These are phyloP conservation scores for Apocynum venetum DNA, from an alignment of 257 asterid genomes.

Conservation along the genomic window DNA sequence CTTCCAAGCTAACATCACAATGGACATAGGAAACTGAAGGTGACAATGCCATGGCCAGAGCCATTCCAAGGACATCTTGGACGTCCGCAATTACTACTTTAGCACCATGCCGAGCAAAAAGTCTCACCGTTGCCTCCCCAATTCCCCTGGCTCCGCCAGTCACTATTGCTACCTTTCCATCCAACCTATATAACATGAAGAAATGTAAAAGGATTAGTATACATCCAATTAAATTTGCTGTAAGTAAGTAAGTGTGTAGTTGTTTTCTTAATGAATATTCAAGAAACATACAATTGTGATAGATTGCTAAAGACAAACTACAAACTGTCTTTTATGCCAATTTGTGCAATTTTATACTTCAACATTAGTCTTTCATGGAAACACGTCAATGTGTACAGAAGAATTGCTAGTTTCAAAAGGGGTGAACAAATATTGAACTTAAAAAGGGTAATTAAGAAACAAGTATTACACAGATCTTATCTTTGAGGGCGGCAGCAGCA, in stretches of 20 bases:
- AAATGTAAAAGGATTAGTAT: background rate
- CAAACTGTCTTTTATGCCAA: too few species aligned
- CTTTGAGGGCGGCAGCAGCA: too few species aligned
- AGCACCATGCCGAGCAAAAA: constrained; percentile 67
- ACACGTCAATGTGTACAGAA: too few species aligned
- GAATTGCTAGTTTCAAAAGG: too few species aligned
- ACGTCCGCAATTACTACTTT: constrained; percentile 64
- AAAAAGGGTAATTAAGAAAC: background rate
- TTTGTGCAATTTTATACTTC: too few species aligned
- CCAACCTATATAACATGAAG: constrained; percentile 39
- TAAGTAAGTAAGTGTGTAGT: too few species aligned
- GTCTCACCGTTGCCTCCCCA: constrained; percentile 72
- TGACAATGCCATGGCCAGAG: constrained; percentile 36
- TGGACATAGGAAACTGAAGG: constrained; percentile 39
- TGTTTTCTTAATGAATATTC: background rate
- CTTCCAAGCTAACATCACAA: constrained; percentile 66
- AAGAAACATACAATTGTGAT: background rate
- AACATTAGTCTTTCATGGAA: too few species aligned
- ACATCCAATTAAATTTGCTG: too few species aligned
- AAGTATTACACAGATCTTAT: too few species aligned
- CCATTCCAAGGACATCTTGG: constrained; percentile 46
- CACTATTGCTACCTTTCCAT: constrained; percentile 63
- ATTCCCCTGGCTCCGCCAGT: constrained; percentile 90
- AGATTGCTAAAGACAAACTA: too few species aligned
- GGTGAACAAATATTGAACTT: too few species aligned